Percentiles rank a stretch among this genome's conserved stretches.
Evolutionary conservation across 352 stramenopile genomes (phyloP).

Genomic region (Phytophthora nicotianae): DNA sequence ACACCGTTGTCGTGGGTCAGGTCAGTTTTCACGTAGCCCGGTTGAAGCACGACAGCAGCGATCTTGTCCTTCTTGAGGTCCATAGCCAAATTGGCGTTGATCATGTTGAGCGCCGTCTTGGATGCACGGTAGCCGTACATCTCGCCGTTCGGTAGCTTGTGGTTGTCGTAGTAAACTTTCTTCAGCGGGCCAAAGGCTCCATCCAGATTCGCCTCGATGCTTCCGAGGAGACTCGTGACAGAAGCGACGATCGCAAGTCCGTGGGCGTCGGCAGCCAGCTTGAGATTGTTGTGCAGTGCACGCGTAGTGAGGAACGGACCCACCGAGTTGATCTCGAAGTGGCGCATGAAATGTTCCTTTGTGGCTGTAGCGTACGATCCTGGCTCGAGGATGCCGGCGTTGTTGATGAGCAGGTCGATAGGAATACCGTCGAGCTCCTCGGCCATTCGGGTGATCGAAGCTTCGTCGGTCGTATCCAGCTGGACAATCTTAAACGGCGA

Average conservation of each 20-base stretch:
- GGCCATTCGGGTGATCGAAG: slow-evolving; percentile 40
- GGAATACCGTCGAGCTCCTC: slow-evolving; percentile 43
- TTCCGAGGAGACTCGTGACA: slow-evolving; percentile 36
- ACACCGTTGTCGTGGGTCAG: slow-evolving; percentile 35
- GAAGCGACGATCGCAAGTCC: slow-evolving; percentile 42
- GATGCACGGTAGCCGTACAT: slow-evolving; percentile 69
- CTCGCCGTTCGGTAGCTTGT: slow-evolving; percentile 26
- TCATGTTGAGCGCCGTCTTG: slow-evolving; percentile 73
- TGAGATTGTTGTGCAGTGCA: slow-evolving; percentile 48
- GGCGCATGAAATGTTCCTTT: slow-evolving; percentile 46
- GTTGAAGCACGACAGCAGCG: slow-evolving; percentile 43
- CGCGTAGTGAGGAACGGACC: slow-evolving; percentile 58
- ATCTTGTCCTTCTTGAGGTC: slow-evolving; percentile 60
- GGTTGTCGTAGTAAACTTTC: slow-evolving; percentile 21
- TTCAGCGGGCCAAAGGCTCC: slow-evolving; percentile 24
- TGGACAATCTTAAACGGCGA: slow-evolving; percentile 46
- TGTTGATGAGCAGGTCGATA: slow-evolving; percentile 72
- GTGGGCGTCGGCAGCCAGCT: slow-evolving; percentile 26
- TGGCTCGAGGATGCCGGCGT: slow-evolving; percentile 44
- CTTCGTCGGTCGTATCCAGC: slow-evolving; percentile 50
- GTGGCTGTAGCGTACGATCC: slow-evolving; percentile 29
- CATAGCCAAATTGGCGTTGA: slow-evolving; percentile 45
- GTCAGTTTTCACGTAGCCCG: slow-evolving; percentile 55
- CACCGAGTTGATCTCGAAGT: slow-evolving; percentile 69
- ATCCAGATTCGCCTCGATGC: slow-evolving; percentile 18